phyloP scores from a whole-genome alignment of 2,329 filamentous ascomycete species.

The Verticillium isaacii region DNA sequence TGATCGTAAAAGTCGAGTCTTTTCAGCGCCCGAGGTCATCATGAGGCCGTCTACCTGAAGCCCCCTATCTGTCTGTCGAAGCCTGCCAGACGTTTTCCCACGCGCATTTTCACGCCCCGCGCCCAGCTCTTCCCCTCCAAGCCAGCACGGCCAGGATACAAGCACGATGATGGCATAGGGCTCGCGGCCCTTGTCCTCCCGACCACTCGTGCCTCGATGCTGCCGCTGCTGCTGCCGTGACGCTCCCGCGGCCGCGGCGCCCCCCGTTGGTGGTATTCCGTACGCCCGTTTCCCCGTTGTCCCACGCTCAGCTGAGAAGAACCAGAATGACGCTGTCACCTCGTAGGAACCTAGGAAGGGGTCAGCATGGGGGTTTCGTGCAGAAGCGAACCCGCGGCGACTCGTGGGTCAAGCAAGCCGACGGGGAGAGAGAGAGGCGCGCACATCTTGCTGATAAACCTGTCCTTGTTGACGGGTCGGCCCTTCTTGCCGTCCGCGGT shows the following conservation, averaged over 20 bases:
- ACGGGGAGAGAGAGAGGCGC: conserved; percentile 25
- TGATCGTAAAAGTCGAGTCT: not conserved
- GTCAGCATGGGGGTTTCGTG: not conserved
- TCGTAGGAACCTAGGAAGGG: conserved; percentile 63
- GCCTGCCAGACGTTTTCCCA: conserved; percentile 23
- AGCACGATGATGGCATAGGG: not conserved
- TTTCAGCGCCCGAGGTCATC: not conserved
- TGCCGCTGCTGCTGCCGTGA: not conserved
- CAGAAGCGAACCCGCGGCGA: not conserved
- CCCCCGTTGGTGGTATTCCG: not conserved
- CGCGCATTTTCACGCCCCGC: conserved; percentile 24
- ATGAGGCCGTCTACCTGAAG: not conserved
- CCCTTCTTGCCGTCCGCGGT: conserved; percentile 84
- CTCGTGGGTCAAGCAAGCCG: not conserved
- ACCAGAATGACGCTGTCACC: conserved; percentile 88
- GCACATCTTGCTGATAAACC: conserved; percentile 96
- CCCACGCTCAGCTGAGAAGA: conserved; percentile 58
- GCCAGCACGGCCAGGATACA: too few relatives aligned
- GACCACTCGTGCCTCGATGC: not conserved
- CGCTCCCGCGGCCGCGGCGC: not conserved
- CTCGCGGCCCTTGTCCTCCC: not conserved
- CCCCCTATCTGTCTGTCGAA: conserved; percentile 3
- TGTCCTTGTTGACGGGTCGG: conserved; percentile 90
- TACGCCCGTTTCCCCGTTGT: not conserved
- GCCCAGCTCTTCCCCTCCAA: not conserved